Evolutionary conservation across 768 basidiomycete species (phyloP), one percentile per base, ranked within the genome.

Genomic region (Trametes maxima): DNA sequence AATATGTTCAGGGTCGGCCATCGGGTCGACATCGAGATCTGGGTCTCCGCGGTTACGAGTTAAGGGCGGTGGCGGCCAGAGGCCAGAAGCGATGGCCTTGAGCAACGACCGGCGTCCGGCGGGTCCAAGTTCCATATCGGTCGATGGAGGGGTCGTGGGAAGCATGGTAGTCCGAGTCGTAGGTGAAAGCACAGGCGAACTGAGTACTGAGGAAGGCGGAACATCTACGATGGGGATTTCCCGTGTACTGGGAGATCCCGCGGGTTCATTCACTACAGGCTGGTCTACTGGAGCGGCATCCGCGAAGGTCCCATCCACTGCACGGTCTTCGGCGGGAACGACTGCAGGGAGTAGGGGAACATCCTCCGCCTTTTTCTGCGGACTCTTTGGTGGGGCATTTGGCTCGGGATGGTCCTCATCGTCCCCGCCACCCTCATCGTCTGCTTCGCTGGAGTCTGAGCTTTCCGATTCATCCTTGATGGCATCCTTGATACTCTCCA

Each of bases 401-500:
- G 24, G 63, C 63, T 48, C 67, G 55, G 50, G 72, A 25, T 60
- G 51, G 22, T 71, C 71, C 39, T 84, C 82, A 33, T 81, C 83
- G 5, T 85, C 80, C 44, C 84, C 85, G 12, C 84, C 86, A 33
- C 87, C 84, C 65, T 89, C 86, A 54, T 88, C 84, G 51, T 87
- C 87, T 10, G 86, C 87, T 63, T 87, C 84, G 57, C 81, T 72
- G 67, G 85, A 81, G 65, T 90, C 87, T 3, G 87, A 87, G 59
- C 79, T 80, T 52, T 91, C 90, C 21, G 88, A 88, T 65, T 90
- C 93, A 67, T 93, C 92, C 53, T 82, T 82, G 70, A 97, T 91
- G 1, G 92, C 95, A 68, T 97, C 95, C 70, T 90, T 89, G 68
- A 97, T 84, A 68, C 92, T 95, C 54, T 92, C 88, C 24, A 97